Evolutionary conservation across 2,329 filamentous ascomycete species (phyloP), one percentile per base, ranked within the genome.

Genomic region (Dactylellina leptospora): DNA sequence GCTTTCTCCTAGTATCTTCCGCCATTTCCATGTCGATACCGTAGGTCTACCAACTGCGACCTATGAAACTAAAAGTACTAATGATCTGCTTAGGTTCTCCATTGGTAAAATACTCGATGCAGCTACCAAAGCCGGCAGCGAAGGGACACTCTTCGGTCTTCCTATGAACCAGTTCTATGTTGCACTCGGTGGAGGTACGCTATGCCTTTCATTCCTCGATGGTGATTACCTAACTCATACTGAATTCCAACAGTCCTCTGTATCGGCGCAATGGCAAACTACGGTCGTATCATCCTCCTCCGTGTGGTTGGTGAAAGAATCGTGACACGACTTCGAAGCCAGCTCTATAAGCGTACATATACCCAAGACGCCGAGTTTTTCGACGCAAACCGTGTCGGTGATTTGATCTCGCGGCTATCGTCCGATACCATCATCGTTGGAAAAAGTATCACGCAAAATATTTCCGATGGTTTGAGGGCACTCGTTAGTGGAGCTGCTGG

Each of bases 321-420:
- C 68, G 95, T 99, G 59, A 89, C 93, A 9, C 87, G 93, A 76
- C 84, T 99, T 61, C 87, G 95, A 72, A 93, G 93, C 13, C 90
- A 92, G 78, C 86, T 99, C 2, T 99, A 96, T 82, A 87, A 92
- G 75, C 87, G 90, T 74, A 99, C 95, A 0, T 96, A 96, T 76
- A 85, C 95, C n/a, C 95, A 99, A 80, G 95, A 99, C 80, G 95
- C 95, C 68, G 95, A 97, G 78, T 99, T 99, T 82, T 99, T 99
- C 78, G 95, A 99, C 79, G 95, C 95, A 38, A 99, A 99, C 81
- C 87, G 95, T 23, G 93, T 97, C 23, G 95, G 95, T 79, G 95
- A 99, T 79, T 83, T 99, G 76, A 97, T 99, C 78, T 97, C 93
- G 36, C 89, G 96, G 36, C 86, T 99, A 47, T 93, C 93, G 77